Evolutionary conservation across 441 rosid species (phyloP).

Genomic region (Brassica balearica): DNA sequence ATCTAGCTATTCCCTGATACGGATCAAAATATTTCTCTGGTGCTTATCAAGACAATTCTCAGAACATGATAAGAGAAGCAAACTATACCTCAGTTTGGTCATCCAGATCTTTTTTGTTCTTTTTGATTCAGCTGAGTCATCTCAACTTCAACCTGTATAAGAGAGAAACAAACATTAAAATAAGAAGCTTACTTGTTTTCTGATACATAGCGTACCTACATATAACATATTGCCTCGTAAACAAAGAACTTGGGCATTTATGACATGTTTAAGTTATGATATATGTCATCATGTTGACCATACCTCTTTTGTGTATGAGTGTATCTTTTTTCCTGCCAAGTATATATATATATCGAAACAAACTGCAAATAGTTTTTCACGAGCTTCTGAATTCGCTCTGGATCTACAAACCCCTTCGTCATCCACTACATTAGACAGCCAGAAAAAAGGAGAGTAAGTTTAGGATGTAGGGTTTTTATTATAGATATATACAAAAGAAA

Average conservation of each 20-base stretch:
- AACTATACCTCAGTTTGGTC: constrained; percentile 62
- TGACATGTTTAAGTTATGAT: background rate
- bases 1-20: constrained; percentile 15
- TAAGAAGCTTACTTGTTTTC: background rate
- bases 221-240: background rate
- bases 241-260: background rate
- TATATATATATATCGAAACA: constrained; percentile 83
- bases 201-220: background rate
- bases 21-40: constrained; percentile 13
- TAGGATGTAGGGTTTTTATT: background rate
- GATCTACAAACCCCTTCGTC: constrained; percentile 85
- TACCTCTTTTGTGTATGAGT: constrained; percentile 77
- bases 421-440: constrained; percentile 53
- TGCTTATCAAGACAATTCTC: constrained; percentile 12
- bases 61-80: constrained; percentile 12
- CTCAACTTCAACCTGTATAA: constrained; percentile 90
- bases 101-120: constrained; percentile 53
- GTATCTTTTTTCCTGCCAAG: constrained; percentile 90
- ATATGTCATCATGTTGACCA: constrained; percentile 12
- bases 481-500: constrained; percentile 17
- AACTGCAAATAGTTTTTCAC: constrained; percentile 94
- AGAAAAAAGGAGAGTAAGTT: background rate
- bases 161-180: constrained; percentile 9
- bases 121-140: constrained; percentile 80
- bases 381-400: constrained; percentile 85